Base-by-base conservation (phyloP, 768 basidiomycete species). In the Macrocybe gigantea region DNA sequence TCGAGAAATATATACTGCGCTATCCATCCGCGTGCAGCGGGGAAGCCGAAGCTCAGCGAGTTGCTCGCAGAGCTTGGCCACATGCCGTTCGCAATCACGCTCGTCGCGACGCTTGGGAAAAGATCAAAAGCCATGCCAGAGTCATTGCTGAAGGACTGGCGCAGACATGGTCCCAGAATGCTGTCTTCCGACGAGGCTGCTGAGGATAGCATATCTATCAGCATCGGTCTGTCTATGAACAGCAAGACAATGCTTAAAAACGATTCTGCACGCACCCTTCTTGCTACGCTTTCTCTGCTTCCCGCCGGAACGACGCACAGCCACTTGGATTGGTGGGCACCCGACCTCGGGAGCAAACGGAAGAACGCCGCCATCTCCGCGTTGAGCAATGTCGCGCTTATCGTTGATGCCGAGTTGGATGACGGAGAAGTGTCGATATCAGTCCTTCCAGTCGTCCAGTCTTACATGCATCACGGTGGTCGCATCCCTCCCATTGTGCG, bases 81-180 rank as follows among this genome's bases (percentile, higher is more conserved):
- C 46, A 55, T 68, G 46, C 67, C 69, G 34, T 51, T 64, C 34
- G 67, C 66, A 3, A 53, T 71, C 31, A 64, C 58, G 14, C 56
- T 71, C 5, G 58, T 69, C 56, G 69, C 69, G 5, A 57, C 58
- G 32, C 12, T 47, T 0, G 54, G 49, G 15, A 41, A 53, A 14
- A 13, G 39, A 9, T 43, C 44, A 2, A 12, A 14, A 6, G 42
- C 41, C 2, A 38, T 41, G 9, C 51, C 51, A 22, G 36, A 6
- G 10, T 15, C 15, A 14, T 41, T 52, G 29, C 12, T 52, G 9
- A 11, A 45, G 11, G 36, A 45, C 7, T 54, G 51, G 39, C 7
- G 39, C 5, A 45, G 13, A 31, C 5, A 35, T 5, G 43, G 49
- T 2, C 49, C 51, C 11, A 15, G 22, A 9, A 45, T 52, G 36